A percentile compares a stretch with the other conserved stretches of the same genome.
Conservation (phyloP, 208 protist genomes). For the Leishmania gerbilli region DNA sequence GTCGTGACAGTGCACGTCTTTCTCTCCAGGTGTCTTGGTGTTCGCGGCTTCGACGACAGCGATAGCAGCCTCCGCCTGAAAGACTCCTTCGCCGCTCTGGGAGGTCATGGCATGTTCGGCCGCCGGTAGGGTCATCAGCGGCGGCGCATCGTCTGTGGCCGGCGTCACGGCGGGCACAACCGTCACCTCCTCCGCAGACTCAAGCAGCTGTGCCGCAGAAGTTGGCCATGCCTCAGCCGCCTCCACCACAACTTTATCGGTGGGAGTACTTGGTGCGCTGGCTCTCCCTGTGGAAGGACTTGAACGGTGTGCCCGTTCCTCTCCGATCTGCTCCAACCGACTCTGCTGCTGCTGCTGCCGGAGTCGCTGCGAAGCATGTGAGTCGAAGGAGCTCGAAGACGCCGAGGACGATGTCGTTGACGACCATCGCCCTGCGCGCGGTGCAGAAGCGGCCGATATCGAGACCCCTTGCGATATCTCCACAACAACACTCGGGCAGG, state of each 20-base stretch:
- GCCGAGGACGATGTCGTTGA: not conserved
- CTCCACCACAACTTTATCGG: not conserved
- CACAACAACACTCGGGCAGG: not conserved
- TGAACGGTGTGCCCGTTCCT: not conserved
- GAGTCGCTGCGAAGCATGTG: not conserved
- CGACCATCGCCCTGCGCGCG: not conserved
- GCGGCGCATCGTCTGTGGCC: not conserved
- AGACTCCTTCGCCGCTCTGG: not conserved
- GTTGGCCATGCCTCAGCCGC: not conserved
- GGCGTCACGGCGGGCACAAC: conserved; percentile 1
- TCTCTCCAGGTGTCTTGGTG: not conserved
- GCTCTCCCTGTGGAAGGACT: not conserved
- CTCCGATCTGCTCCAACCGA: not conserved
- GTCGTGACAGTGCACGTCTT: not conserved
- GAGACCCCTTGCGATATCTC: not conserved
- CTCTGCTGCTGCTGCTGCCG: not conserved
- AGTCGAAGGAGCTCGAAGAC: not conserved
- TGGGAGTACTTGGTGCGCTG: not conserved
- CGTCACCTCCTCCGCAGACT: conserved; percentile 11
- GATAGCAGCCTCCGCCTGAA: not conserved
- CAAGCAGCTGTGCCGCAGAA: conserved; percentile 4
- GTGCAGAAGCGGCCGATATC: not conserved
- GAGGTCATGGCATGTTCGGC: not conserved
- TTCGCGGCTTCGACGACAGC: not conserved
- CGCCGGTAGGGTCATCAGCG: not conserved